Evolutionary conservation across 2,329 filamentous ascomycete species (phyloP), one percentile per base, ranked within the genome.

Genomic region (Cytospora paraplurivora): DNA sequence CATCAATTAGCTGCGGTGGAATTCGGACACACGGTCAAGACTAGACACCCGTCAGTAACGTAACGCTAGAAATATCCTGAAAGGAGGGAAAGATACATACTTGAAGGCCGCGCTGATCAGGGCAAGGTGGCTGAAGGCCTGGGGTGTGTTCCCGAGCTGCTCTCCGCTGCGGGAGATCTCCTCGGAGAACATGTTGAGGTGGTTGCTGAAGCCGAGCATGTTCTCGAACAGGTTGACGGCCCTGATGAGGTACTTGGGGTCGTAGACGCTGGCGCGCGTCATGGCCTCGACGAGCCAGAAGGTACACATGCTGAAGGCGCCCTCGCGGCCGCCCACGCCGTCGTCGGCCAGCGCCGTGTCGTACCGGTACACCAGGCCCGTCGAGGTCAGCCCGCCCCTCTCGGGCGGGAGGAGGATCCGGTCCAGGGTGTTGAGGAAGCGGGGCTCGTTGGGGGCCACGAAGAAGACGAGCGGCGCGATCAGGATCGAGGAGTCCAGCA

Each of bases 281-380:
- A 93, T 82, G 32, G 90, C 89, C 75, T 93, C 90, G 13, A 93
- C 88, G 0, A 92, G 84, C 90, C 90, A 93, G 73, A 93, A 93
- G 0, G 89, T 93, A 71, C 89, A 92, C 89, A 93, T 92, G 71
- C 84, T 87, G 72, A 52, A 52, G 21, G 89, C 89, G 27, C 90
- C 90, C 75, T 93, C 90, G 58, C 83, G 81, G 19, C 90, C 90
- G 44, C 89, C 88, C 10, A 93, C 88, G 35, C 89, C 89, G 70
- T 93, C 90, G 61, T 91, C 84, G 3, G 88, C 85, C 33, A 86
- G 76, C 7, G 86, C 78, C 0, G 87, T 89, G 68, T 93, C 85
- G 73, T 93, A 93, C 52, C 90, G 84, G 71, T 90, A 92, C 3
- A 93, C 90, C 33, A 93, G 80, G 0, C 89, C 89, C 0, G 90